Conservation (phyloP, 2,329 filamentous ascomycete genomes). For the Malbranchea zuffiana region DNA sequence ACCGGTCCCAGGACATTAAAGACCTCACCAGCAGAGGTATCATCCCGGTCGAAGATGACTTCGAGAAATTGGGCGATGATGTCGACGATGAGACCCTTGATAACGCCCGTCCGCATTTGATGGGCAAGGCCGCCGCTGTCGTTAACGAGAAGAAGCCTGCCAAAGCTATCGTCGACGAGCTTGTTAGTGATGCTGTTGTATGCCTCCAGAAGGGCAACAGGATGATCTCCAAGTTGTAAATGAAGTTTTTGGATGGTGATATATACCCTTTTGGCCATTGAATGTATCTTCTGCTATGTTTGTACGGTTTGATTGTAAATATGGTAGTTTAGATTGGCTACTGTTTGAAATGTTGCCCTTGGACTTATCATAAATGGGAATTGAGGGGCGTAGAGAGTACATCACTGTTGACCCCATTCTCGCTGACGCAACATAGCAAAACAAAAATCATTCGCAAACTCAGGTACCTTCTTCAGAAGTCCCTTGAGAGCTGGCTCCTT, state of each 20-base stretch:
- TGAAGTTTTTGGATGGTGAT: slow-evolving; percentile 4
- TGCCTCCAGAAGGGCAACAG: slow-evolving; percentile 58
- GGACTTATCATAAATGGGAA: no score
- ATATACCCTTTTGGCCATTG: no score
- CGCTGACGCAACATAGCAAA: no score
- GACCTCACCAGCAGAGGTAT: slow-evolving; percentile 77
- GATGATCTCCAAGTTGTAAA: slow-evolving; percentile 59
- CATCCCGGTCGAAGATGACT: slow-evolving; percentile 87
- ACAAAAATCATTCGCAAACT: no score
- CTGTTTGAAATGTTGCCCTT: no score
- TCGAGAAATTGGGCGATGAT: slow-evolving; percentile 66
- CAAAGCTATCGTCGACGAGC: slow-evolving; percentile 87
- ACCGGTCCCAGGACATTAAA: slow-evolving; percentile 83
- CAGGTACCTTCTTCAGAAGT: no score
- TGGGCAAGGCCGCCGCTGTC: slow-evolving; percentile 94
- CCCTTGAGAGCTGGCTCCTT: no score
- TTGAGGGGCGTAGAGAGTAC: no score
- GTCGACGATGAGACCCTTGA: slow-evolving; percentile 81
- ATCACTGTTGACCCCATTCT: no score
- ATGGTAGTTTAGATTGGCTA: no score
- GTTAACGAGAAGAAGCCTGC: slow-evolving; percentile 87
- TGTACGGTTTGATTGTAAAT: no score
- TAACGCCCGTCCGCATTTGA: slow-evolving; percentile 79
- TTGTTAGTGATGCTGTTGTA: slow-evolving; percentile 69
- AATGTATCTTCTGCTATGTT: no score